Percentiles rank a stretch among this genome's conserved stretches.
Conservation (phyloP, 768 basidiomycete genomes). For the Lactifluus piperatus region DNA sequence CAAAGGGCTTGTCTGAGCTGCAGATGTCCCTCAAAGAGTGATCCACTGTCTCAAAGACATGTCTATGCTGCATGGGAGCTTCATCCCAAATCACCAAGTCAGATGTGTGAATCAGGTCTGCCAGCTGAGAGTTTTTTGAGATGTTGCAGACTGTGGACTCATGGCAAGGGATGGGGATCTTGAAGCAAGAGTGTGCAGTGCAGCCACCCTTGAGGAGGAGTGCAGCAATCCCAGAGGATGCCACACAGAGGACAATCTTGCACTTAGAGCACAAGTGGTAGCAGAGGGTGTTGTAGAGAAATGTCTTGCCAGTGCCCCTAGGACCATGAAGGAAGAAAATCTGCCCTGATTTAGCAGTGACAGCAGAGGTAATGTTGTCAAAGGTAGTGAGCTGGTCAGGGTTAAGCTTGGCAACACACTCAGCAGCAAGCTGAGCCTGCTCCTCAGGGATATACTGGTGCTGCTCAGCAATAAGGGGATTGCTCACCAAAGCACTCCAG, state of each 20-base stretch:
- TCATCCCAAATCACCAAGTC: too few species aligned
- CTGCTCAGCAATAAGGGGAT: slow-evolving; percentile 30
- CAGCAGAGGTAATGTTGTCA: neutral
- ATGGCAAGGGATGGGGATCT: too few species aligned
- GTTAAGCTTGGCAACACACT: neutral
- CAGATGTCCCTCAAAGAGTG: too few species aligned
- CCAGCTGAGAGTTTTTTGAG: too few species aligned
- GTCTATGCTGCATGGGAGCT: too few species aligned
- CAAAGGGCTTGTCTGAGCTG: too few species aligned
- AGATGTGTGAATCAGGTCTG: too few species aligned
- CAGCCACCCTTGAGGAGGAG: too few species aligned
- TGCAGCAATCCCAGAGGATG: too few species aligned
- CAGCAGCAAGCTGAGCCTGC: neutral
- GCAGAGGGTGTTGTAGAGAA: neutral
- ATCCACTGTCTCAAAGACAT: too few species aligned
- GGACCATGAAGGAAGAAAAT: neutral
- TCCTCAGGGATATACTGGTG: slow-evolving; percentile 23
- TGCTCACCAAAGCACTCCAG: slow-evolving; percentile 23
- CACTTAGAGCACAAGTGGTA: neutral
- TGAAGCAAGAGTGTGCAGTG: too few species aligned
- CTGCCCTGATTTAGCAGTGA: neutral
- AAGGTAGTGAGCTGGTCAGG: neutral
- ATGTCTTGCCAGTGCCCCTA: neutral
- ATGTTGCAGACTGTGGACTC: too few species aligned
- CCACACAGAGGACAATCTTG: neutral